Percentiles rank a stretch among this genome's conserved stretches.
These are phyloP conservation scores for Trifolium dubium DNA, from an alignment of 306 rosid species.

Conservation along the genomic window DNA sequence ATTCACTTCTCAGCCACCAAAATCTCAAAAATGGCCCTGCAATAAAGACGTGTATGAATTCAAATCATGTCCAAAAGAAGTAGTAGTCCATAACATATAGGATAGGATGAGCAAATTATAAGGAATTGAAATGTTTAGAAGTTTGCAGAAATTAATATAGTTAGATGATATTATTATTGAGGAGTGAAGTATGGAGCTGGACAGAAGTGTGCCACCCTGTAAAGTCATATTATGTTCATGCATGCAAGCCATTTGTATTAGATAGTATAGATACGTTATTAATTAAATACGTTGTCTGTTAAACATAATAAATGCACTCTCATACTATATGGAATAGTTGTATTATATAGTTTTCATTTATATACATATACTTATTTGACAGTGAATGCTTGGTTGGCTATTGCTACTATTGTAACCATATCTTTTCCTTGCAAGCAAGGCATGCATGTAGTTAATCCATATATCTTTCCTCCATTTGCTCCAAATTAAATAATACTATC, in stretches of 20 bases:
- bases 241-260: slow-evolving; percentile 39
- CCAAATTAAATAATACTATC: too few species aligned
- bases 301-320: background rate
- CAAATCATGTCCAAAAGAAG: too few species aligned
- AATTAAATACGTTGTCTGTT: background rate
- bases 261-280: background rate
- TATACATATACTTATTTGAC: slow-evolving; percentile 8
- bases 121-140: slow-evolving; percentile 14
- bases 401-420: slow-evolving; percentile 3
- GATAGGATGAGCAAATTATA: background rate
- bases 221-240: slow-evolving; percentile 31
- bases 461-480: too few species aligned
- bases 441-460: background rate
- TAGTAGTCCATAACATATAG: background rate
- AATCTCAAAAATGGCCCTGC: too few species aligned
- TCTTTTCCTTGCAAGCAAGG: slow-evolving; percentile 8
- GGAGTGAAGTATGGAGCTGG: slow-evolving; percentile 26
- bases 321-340: background rate
- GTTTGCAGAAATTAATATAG: background rate
- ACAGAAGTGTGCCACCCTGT: slow-evolving; percentile 40
- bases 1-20: too few species aligned
- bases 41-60: too few species aligned
- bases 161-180: background rate
- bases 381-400: slow-evolving; percentile 29
- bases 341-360: slow-evolving; percentile 1